These are phyloP conservation scores for Citrus medica DNA, from an alignment of 345 rosid genomes.

Conservation along the genomic window DNA sequence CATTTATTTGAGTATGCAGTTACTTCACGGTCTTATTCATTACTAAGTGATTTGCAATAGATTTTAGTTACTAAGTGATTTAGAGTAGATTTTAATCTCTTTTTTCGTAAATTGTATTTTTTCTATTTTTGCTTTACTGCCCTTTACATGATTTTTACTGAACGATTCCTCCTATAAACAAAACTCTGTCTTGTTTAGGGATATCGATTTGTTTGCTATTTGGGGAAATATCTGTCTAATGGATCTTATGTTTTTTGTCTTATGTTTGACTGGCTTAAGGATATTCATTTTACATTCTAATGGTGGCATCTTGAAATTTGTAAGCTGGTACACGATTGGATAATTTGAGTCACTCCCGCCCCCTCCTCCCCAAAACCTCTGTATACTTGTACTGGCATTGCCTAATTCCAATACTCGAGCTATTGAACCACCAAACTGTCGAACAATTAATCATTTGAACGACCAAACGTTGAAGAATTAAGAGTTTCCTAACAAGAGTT, in stretches of 20 bases:
- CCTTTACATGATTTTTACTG: too few species aligned
- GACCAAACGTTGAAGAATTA: neutral
- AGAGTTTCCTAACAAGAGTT: neutral
- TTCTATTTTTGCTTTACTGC: neutral
- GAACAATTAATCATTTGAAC: neutral
- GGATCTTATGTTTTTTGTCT: neutral
- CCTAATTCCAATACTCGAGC: neutral
- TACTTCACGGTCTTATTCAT: neutral
- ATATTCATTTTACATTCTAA: neutral
- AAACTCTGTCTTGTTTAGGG: neutral
- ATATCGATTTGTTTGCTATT: neutral
- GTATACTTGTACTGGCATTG: neutral
- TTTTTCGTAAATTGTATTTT: neutral
- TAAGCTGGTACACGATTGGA: neutral
- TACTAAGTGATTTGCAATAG: neutral
- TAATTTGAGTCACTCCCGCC: neutral
- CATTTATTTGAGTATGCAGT: neutral
- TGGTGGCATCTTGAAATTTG: neutral
- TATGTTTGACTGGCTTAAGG: neutral
- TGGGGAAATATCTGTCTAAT: neutral
- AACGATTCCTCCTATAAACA: too few species aligned
- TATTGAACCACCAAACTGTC: conserved; percentile 7
- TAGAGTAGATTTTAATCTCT: neutral
- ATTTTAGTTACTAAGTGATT: too few species aligned
- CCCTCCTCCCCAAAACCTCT: neutral